Base-by-base conservation (phyloP, 768 basidiomycete genomes). In the Hygrocybe coccinea region DNA sequence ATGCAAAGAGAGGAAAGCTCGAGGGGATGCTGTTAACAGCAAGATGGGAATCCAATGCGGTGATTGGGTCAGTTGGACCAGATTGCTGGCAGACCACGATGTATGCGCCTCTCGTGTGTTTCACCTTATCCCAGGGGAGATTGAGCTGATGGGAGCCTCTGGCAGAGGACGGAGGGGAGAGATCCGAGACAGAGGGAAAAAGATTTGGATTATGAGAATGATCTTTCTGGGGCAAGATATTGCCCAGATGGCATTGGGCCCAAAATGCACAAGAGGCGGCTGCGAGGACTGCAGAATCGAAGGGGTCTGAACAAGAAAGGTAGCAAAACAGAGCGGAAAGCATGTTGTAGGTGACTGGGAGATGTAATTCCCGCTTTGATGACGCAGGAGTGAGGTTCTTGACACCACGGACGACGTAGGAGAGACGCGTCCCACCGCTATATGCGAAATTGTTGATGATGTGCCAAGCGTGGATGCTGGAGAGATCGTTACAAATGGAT, bases 401-500 rank as follows among this genome's bases (percentile, higher is more conserved):
- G 2, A 65, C 57, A 0, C 69, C 67, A 6, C 62, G 57, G 0
- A 71, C 36, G 0, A 70, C 54, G 17, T 68, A 64, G 21, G 53
- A 35, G 0, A 74, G 65, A 0, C 56, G 58, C 0, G 38, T 1
- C 0, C 59, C 50, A 0, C 64, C 65, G 0, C 56, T 29, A 66
- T 67, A 76, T 0, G 54, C 35, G 1, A 61, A 24, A 6, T 59
- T 38, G 29, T 74, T 67, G 11, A 62, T 25, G 17, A 64, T 56
- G 43, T 76, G 74, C 71, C 72, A 76, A 0, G 70, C 68, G 6
- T 62, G 65, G 2, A 74, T 19, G 0, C 56, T 71, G 8, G 58
- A 48, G 2, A 72, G 44, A 14, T 69, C 58, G 21, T 63, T 64
- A 1, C 55, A 37, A 12, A 67, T 52, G 0, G 70, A 60, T 0